Evolutionary conservation across 2,329 filamentous ascomycete genomes (phyloP).

Genomic region (Apiospora kogelbergensis): DNA sequence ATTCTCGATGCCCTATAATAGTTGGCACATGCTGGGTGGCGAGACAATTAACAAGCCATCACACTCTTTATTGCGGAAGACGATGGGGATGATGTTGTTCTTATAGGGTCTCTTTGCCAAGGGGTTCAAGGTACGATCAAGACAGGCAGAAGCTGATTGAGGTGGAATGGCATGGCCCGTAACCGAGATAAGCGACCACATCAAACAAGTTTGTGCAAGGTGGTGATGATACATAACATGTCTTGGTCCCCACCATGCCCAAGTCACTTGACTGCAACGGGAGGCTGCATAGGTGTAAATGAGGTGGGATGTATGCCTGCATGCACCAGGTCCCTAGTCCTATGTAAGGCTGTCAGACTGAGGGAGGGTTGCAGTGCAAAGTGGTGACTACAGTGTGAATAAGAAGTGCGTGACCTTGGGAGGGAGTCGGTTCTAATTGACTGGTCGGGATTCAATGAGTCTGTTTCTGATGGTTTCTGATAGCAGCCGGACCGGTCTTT

Average conservation of each 20-base stretch:
- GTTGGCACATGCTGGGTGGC: background rate
- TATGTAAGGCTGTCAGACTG: background rate
- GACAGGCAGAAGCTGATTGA: too few species aligned
- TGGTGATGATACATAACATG: background rate
- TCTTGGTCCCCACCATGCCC: background rate
- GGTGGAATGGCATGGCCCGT: background rate
- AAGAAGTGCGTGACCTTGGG: background rate
- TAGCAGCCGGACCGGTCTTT: background rate
- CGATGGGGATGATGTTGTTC: background rate
- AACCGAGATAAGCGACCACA: constrained; percentile 6
- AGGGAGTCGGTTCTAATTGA: background rate
- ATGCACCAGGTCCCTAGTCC: background rate
- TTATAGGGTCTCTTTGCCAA: background rate
- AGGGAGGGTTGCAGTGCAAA: background rate
- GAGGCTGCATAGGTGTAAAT: background rate
- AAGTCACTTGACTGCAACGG: constrained; percentile 3
- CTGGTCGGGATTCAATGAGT: background rate
- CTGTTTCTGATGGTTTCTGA: background rate
- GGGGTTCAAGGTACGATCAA: background rate
- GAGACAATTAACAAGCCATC: background rate
- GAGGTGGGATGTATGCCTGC: background rate
- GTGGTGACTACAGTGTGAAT: background rate
- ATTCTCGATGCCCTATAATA: background rate
- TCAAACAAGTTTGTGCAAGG: background rate
- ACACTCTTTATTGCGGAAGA: background rate